Conservation (phyloP, 179 eudicot genomes). For the Spinacia oleracea region DNA sequence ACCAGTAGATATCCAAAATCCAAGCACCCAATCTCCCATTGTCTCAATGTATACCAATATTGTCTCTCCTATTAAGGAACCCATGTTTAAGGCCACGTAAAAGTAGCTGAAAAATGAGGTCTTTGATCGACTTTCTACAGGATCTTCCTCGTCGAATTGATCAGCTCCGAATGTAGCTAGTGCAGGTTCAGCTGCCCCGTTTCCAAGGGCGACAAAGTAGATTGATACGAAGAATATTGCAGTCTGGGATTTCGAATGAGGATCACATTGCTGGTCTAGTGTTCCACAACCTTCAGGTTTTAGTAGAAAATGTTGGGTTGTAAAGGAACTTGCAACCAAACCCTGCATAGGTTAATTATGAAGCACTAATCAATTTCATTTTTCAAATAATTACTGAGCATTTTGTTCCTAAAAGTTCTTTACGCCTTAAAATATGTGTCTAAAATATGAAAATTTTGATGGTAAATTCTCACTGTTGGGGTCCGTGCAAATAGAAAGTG, state of each 20-base stretch:
- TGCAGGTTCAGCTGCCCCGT: conserved; percentile 51
- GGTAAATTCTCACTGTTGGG: too few species aligned
- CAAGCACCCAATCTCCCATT: conserved; percentile 48
- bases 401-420: too few species aligned
- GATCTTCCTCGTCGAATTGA: conserved; percentile 49
- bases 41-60: conserved; percentile 45
- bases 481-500: too few species aligned
- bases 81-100: conserved; percentile 48
- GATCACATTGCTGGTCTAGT: conserved; percentile 45
- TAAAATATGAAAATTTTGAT: too few species aligned
- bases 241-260: conserved; percentile 36
- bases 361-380: neutral
- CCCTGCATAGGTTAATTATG: conserved; percentile 35
- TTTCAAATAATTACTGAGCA: too few species aligned
- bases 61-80: conserved; percentile 50
- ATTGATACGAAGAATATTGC: conserved; percentile 47
- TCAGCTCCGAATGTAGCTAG: conserved; percentile 54
- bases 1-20: conserved; percentile 44
- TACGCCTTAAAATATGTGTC: too few species aligned
- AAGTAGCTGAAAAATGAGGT: conserved; percentile 51
- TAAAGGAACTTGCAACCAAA: conserved; percentile 40
- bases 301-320: conserved; percentile 41
- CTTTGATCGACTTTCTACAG: conserved; percentile 38
- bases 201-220: conserved; percentile 48
- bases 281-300: conserved; percentile 53